These are phyloP conservation scores for Candida peoriensis DNA, from an alignment of 805 yeast species.

Conservation along the genomic window DNA sequence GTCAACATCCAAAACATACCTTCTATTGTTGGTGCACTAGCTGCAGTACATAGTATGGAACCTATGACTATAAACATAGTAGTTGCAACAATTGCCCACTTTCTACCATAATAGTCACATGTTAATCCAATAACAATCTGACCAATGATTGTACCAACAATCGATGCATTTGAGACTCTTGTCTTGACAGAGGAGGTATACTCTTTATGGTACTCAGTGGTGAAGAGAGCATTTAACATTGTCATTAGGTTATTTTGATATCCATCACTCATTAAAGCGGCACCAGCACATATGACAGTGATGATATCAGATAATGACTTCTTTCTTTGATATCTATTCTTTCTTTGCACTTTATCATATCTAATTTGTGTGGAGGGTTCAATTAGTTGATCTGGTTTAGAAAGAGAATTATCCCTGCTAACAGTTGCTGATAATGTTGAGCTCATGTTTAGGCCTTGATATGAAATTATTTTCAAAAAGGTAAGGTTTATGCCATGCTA, in stretches of 20 bases:
- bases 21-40: conserved; percentile 50
- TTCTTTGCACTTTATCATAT: conserved; percentile 20
- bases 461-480: too few relatives aligned
- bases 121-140: conserved; percentile 61
- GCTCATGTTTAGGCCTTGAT: too few relatives aligned
- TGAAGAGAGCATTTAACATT: conserved; percentile 56
- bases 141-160: conserved; percentile 68
- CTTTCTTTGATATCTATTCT: conserved; percentile 19
- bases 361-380: too few relatives aligned
- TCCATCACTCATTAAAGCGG: conserved; percentile 73
- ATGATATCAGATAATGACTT: conserved; percentile 31
- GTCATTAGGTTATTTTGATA: conserved; percentile 74
- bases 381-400: too few relatives aligned
- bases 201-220: conserved; percentile 32
- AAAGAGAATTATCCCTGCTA: too few relatives aligned
- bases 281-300: conserved; percentile 58
- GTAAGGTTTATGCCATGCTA: too few relatives aligned
- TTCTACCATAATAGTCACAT: conserved; percentile 64
- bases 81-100: conserved; percentile 63
- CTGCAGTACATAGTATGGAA: conserved; percentile 61
- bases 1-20: conserved; percentile 79
- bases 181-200: conserved; percentile 48
- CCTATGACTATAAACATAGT: conserved; percentile 60
- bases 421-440: too few relatives aligned
- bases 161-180: conserved; percentile 61